These are phyloP conservation scores for Colletotrichum sp. DNA, from an alignment of 2,329 filamentous ascomycete species.

Conservation along the genomic window DNA sequence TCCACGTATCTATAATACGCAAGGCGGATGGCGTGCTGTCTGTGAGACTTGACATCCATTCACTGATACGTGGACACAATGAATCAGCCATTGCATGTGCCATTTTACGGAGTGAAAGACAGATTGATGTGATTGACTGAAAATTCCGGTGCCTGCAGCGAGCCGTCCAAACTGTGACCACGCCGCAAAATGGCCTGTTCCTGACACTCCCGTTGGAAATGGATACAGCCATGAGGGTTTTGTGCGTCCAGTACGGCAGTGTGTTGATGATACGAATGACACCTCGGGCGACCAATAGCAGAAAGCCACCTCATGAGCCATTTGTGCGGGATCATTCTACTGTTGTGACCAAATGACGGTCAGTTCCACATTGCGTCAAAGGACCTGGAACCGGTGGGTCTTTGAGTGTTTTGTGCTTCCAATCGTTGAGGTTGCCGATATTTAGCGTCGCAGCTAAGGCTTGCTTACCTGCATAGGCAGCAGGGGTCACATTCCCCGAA, in stretches of 20 bases:
- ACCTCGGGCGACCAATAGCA: background rate
- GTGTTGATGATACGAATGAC: background rate
- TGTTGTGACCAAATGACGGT: background rate
- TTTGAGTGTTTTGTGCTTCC: background rate
- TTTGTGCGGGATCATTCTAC: background rate
- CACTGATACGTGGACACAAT: background rate
- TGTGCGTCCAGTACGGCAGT: background rate
- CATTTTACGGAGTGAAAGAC: background rate
- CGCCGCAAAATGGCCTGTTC: background rate
- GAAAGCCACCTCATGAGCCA: background rate
- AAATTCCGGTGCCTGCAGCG: rapidly evolving
- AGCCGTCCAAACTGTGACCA: background rate
- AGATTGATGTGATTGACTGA: background rate
- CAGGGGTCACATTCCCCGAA: background rate
- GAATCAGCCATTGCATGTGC: background rate
- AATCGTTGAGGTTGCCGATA: background rate
- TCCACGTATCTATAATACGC: background rate
- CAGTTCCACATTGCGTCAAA: background rate
- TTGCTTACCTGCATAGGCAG: background rate
- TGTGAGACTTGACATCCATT: background rate
- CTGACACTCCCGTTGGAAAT: background rate
- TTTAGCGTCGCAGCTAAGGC: background rate
- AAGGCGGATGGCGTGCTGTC: background rate
- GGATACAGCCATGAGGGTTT: background rate
- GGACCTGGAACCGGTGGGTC: background rate